These are phyloP conservation scores for Petrea volubilis DNA, from an alignment of 257 asterid genomes.

Conservation along the genomic window DNA sequence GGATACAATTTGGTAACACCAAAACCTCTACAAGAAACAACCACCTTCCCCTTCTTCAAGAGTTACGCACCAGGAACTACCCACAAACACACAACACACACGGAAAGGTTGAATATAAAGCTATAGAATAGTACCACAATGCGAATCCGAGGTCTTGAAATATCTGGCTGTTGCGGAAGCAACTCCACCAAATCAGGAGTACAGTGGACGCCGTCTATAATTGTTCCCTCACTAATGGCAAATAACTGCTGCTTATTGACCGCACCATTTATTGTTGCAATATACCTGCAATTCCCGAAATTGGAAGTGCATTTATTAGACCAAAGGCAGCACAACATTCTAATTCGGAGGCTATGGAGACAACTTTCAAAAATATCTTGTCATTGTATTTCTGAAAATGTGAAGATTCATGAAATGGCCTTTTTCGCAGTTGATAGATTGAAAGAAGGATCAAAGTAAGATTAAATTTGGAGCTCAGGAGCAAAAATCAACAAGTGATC, in stretches of 20 bases:
- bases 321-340: conserved; percentile 13
- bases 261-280: conserved; percentile 75
- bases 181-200: conserved; percentile 86
- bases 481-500: not conserved
- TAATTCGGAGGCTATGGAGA: not conserved
- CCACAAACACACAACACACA: not conserved
- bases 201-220: conserved; percentile 82
- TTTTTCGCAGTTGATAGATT: not conserved
- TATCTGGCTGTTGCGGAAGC: conserved; percentile 80
- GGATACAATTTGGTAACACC: not conserved
- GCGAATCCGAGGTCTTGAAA: conserved; percentile 75
- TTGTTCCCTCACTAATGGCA: conserved; percentile 81
- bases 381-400: not conserved
- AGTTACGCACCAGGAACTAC: not conserved
- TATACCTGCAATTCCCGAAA: conserved; percentile 56
- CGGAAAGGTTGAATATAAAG: not conserved
- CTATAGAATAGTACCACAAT: conserved; percentile 68
- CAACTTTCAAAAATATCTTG: not conserved
- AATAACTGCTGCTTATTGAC: conserved; percentile 71
- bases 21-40: not conserved
- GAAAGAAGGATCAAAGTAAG: not conserved
- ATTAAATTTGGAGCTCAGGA: not conserved
- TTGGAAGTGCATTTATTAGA: conserved; percentile 15
- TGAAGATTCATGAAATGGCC: not conserved
- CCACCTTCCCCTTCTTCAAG: not conserved